Evolutionary conservation across 2,329 filamentous ascomycete species (phyloP).

Genomic region (Fusarium sarcochroum): DNA sequence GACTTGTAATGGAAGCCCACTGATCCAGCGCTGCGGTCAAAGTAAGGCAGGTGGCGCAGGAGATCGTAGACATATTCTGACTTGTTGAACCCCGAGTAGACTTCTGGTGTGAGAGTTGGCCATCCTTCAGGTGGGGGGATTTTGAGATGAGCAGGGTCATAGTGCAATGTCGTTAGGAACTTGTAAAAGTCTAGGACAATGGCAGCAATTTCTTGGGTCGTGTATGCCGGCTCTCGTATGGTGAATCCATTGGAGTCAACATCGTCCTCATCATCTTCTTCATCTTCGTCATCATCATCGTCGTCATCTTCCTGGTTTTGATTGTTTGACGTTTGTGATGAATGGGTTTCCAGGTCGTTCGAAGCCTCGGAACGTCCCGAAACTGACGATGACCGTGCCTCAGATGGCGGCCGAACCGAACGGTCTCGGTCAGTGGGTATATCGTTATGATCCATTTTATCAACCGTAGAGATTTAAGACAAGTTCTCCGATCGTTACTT

Average conservation of each 20-base stretch:
- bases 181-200: slow-evolving; percentile 2
- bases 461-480: too few species aligned
- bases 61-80: neutral
- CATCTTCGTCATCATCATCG: neutral
- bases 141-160: neutral
- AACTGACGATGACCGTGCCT: too few species aligned
- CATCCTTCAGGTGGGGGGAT: neutral
- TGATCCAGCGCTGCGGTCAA: neutral
- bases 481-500: too few species aligned
- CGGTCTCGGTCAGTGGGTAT: too few species aligned
- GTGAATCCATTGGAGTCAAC: neutral
- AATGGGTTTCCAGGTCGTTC: neutral
- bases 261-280: neutral
- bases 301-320: neutral
- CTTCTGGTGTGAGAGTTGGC: neutral
- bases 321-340: neutral
- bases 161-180: neutral
- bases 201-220: neutral
- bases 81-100: neutral
- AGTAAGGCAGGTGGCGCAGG: neutral
- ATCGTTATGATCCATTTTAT: too few species aligned
- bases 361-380: too few species aligned
- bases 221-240: neutral
- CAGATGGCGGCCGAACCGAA: too few species aligned
- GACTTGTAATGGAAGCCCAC: slow-evolving; percentile 9